Base-by-base conservation (phyloP, 805 yeast species). In the Ogataea parapolymorpha region DNA sequence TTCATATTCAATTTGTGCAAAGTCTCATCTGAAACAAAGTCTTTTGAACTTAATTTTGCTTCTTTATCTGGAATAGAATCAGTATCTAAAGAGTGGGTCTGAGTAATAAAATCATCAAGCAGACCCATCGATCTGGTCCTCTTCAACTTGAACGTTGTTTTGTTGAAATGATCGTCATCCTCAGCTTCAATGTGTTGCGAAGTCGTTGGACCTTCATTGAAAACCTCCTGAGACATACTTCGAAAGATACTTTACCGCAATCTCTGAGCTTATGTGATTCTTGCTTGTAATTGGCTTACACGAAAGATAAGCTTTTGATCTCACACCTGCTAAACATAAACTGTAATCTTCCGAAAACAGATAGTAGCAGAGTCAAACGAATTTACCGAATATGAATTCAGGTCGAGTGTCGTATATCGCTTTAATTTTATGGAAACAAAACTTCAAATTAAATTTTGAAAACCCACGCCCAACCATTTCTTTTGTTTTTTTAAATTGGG, bases 31-130 rank as follows among this genome's bases (percentile, higher is more conserved):
- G 93, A 78, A 42, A 91, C 93, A 51, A 91, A 81, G 26, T 95
- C 95, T 65, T 96, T 96, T 59, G 83, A 89, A 68, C 89, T 88
- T 66, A 85, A 77, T 74, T 89, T 89, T 58, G 95, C 93, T 41
- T 39, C 45, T n/a, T 37, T 37, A 75, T 64, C 45, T 5, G 40
- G 35, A 17, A 39, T 37, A n/a, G 51, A 39, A 33, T 39, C 34
- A 5, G 55, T 42, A 34, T 49, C 54, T 11, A 46, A 26, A 6
- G 56, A 52, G 30, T 41, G 53, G 3, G 58, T 37, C 27, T 53
- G 54, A 12, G 42, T 51, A 5, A 59, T 56, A 55, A 74, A 82
- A 47, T 81, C 86, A 55, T 84, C 95, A 50, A 87, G 67, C 11
- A 85, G 61, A 1, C 96, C 95, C 72, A 87, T 69, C 6, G 93